Base-by-base conservation (phyloP, 257 asterid species). In the Solanum peruvianum region DNA sequence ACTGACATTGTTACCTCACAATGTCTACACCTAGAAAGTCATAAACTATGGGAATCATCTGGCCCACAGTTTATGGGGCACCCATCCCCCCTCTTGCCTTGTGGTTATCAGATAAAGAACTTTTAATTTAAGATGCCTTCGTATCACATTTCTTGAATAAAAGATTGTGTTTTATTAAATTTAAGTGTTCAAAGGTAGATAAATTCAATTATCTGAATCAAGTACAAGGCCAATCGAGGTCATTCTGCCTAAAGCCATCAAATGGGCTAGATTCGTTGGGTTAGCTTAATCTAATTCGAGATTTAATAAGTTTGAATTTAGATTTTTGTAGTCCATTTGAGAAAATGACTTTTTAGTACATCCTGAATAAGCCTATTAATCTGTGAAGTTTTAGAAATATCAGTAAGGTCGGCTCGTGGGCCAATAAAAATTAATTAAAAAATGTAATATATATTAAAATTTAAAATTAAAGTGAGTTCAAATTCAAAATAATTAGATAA, bases 201-300 rank as follows among this genome's bases (percentile, higher is more conserved):
- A 56, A 56, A 56, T 1, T 2, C 0, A 18, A 56, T 18, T 56
- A 18, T 1, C 4, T 56, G n/a, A 56, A 56, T 56, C n/a, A 18
- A 52, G 23, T 18, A 18, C 62, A 56, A 56, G n/a, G n/a, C 1
- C n/a, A 18, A 52, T 52, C 4, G 1, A 7, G n/a, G 11, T 56
- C n/a, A 56, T 18, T 56, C 11, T 18, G n/a, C 10, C 5, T 33
- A 33, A 5, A 3, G 35, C 0, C 35, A 5, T 33, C 4, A 33
- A 33, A 33, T 33, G 1, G 3, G 1, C 1, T 33, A 33, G 35
- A 1, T 33, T 33, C 0, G 5, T 33, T 33, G 5, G 5, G 0
- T 0, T 0, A 33, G 35, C 1, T 33, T 33, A 5, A 0, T 0
- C 0, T 33, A 33, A 33, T 33, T 33, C 5, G 1, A 4, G 1